Conservation (phyloP, 1,139 yeast species). For the Oligophagozyma castellii region DNA sequence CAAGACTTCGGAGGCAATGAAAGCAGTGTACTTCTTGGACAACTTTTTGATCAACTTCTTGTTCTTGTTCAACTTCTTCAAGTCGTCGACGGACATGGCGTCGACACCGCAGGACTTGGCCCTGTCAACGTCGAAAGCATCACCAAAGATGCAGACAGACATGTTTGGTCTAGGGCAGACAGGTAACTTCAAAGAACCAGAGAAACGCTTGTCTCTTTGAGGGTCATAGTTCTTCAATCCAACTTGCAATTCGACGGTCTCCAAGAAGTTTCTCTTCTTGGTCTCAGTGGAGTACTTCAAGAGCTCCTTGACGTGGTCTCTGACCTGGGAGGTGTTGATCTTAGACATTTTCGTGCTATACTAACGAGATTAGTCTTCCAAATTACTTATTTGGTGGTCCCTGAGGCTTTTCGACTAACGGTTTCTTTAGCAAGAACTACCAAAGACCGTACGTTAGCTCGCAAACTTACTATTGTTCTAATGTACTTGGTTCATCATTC, state of each 20-base stretch:
- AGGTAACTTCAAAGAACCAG: constrained; percentile 98
- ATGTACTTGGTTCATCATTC: too few species aligned
- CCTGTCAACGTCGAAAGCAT: constrained; percentile 99
- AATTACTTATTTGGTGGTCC: constrained; percentile 29
- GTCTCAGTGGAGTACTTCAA: constrained; percentile 84
- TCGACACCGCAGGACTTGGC: constrained; percentile 99
- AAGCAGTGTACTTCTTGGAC: constrained; percentile 99
- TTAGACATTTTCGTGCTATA: constrained; percentile 59
- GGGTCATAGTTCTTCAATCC: constrained; percentile 99
- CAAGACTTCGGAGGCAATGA: constrained; percentile 97
- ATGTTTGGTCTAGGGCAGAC: constrained; percentile 99
- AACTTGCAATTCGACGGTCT: constrained; percentile 99
- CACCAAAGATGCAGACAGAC: constrained; percentile 99
- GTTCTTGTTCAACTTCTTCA: constrained; percentile 99
- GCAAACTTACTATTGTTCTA: too few species aligned
- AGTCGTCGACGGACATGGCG: constrained; percentile 99
- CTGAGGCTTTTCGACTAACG: constrained; percentile 26
- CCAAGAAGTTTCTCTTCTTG: constrained; percentile 99
- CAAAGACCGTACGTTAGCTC: too few species aligned
- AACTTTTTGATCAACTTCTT: constrained; percentile 99
- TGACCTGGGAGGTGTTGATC: constrained; percentile 84
- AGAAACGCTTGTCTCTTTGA: constrained; percentile 99
- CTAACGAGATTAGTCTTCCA: constrained; percentile 52
- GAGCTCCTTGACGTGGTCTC: constrained; percentile 91
- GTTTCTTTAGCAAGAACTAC: constrained; percentile 2